Base-by-base conservation (phyloP, 306 rosid species). In the Pyrus bretschneideri region DNA sequence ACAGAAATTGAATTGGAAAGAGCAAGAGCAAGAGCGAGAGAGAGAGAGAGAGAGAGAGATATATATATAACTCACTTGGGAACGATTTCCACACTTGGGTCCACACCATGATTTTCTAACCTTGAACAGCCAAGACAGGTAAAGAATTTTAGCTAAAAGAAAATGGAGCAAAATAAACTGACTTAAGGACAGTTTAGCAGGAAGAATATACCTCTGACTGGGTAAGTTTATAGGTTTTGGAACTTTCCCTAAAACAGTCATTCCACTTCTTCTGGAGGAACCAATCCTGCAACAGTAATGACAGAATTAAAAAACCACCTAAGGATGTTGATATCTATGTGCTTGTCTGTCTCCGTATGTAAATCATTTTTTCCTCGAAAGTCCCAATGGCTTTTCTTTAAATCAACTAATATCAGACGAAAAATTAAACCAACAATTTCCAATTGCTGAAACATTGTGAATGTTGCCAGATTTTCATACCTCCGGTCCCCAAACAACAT, bases 181-280 rank as follows among this genome's bases (percentile, higher is more conserved):
- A 71, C 58, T 40, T 57, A 67, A 62, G 27, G 66, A 73, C 25
- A 33, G 76, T 54, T 62, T 15, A 74, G 76, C 57, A 71, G 77
- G 79, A 68, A 76, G 42, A 68, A 89, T 49, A 79, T 88, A 96
- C 99, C 89, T 96, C 84, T 92, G 96, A 89, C 97, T 96, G 25
- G 98, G 99, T 70, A 96, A 86, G 84, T 96, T 93, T 57, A 93
- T 80, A 70, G 99, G 99, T 80, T 89, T 96, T 77, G 99, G 99
- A 81, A 96, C 96, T 86, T 89, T 96, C 82, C 99, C 99, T 75
- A 93, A 83, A 76, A 93, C 96, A 67, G 93, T 96, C 98, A 93
- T 88, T 80, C 91, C 89, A 76, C 97, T 87, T 83, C 96, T 91
- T 86, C 91, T 87, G 87, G 93, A 67, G 79, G 98, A 90, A 76